Conservation (phyloP, 257 asterid genomes). For the Fraxinus quadrangulata region DNA sequence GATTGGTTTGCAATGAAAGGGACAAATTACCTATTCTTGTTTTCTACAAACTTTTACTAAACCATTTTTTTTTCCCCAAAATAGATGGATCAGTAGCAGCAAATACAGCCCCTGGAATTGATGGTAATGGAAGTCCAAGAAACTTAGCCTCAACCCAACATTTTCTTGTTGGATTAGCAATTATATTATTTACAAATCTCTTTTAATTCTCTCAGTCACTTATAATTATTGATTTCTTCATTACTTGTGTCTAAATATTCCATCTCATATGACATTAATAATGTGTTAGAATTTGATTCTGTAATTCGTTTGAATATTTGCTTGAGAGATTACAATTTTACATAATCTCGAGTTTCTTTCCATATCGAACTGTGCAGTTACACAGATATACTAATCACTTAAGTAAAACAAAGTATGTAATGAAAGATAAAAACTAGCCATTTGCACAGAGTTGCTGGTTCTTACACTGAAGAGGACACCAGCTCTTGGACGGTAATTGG, state of each 20-base stretch:
- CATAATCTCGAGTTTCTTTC: too few relatives aligned
- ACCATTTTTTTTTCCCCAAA: background rate
- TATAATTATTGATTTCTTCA: slow-evolving; percentile 31
- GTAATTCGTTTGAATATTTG: background rate
- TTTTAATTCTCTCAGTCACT: slow-evolving; percentile 23
- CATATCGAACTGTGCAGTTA: too few relatives aligned
- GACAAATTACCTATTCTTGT: background rate
- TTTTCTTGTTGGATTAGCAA: slow-evolving; percentile 35
- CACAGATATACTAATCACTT: too few relatives aligned
- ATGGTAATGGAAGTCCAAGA: slow-evolving; percentile 31
- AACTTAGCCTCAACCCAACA: slow-evolving; percentile 21
- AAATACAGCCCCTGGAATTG: slow-evolving; percentile 29
- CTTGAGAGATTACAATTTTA: too few relatives aligned
- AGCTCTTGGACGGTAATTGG: slow-evolving; percentile 45
- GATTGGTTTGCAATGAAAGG: too few relatives aligned
- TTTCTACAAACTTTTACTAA: too few relatives aligned
- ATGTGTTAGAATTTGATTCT: background rate
- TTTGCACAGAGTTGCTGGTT: background rate
- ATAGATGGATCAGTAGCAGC: slow-evolving; percentile 30
- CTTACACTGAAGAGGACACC: slow-evolving; percentile 23
- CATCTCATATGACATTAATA: background rate
- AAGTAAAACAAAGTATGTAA: background rate
- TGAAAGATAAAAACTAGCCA: background rate
- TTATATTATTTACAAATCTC: slow-evolving; percentile 27
- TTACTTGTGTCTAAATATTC: slow-evolving; percentile 27